Conservation (phyloP, 331 rosid species). For the Acacia pycnantha region DNA sequence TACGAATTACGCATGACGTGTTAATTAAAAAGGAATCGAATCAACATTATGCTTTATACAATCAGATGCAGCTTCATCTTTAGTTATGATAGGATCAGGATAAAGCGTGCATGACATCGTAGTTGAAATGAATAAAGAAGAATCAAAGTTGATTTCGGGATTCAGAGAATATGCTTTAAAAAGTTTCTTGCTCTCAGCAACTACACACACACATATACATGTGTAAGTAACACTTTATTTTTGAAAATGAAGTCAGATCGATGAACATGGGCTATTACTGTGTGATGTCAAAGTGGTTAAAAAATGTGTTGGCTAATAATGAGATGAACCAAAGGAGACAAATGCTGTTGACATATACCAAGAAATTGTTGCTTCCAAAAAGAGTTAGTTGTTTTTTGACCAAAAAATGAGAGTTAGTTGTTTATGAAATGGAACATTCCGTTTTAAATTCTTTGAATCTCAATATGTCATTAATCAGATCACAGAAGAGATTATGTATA, state of each 20-base stretch:
- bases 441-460: neutral
- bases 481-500: neutral
- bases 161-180: neutral
- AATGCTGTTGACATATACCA: too few species aligned
- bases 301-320: neutral
- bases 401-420: neutral
- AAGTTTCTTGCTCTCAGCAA: conserved; percentile 11
- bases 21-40: too few species aligned
- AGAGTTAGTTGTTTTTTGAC: neutral
- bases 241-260: neutral
- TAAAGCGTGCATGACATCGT: neutral
- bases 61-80: neutral
- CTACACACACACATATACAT: neutral
- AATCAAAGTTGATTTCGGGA: neutral
- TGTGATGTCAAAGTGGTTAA: neutral
- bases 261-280: neutral
- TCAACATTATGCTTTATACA: neutral
- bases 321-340: neutral
- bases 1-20: too few species aligned
- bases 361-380: too few species aligned
- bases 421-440: neutral
- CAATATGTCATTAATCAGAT: neutral
- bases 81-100: neutral
- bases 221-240: neutral
- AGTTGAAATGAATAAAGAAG: neutral